Conservation (phyloP, 441 rosid genomes). For the Oxalis stricta region DNA sequence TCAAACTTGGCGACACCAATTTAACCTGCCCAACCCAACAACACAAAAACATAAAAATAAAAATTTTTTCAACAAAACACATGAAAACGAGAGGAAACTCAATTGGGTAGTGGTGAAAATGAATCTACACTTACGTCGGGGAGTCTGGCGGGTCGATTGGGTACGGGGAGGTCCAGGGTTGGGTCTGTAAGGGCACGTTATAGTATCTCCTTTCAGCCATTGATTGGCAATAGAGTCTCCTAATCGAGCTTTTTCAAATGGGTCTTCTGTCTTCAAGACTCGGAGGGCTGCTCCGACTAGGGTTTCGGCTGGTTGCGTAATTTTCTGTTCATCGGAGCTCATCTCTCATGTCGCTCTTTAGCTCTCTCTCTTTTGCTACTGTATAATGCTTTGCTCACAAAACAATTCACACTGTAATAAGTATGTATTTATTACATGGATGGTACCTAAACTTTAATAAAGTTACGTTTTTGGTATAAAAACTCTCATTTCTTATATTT, state of each 20-base stretch:
- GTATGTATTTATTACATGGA: too few species aligned
- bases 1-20: constrained; percentile 70
- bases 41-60: too few species aligned
- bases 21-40: constrained; percentile 30
- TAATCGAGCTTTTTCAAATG: constrained; percentile 56
- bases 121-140: constrained; percentile 21
- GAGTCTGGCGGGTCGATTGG: constrained; percentile 74
- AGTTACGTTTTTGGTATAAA: too few species aligned
- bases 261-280: constrained; percentile 68
- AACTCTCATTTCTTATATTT: too few species aligned
- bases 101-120: too few species aligned
- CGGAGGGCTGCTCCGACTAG: constrained; percentile 57
- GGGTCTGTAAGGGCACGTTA: constrained; percentile 40
- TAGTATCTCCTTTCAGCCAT: constrained; percentile 71
- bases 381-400: too few species aligned
- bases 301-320: constrained; percentile 42
- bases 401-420: too few species aligned
- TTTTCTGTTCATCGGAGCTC: constrained; percentile 9
- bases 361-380: too few species aligned
- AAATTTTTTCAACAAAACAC: too few species aligned
- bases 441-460: too few species aligned
- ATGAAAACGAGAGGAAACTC: too few species aligned
- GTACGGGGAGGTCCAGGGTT: constrained; percentile 37
- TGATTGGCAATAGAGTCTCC: constrained; percentile 53
- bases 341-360: not conserved